Base-by-base conservation (phyloP, 257 asterid genomes). In the Nemophila menziesii region DNA sequence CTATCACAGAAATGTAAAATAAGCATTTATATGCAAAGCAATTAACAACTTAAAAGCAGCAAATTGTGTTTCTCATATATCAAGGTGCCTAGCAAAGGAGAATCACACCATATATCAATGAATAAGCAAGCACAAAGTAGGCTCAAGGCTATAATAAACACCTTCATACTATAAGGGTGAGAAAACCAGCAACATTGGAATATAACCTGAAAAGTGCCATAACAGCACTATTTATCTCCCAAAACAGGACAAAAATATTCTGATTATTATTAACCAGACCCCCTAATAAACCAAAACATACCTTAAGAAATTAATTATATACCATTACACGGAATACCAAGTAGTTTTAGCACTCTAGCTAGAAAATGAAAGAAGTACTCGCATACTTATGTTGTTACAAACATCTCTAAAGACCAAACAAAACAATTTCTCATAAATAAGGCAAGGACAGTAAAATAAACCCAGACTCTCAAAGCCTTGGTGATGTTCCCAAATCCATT, bases 341-440 rank as follows among this genome's bases (percentile, higher is more conserved):
- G 53, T 9, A 60, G 21, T 46, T 36, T 38, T 47, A 64, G 29
- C 50, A n/a, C n/a, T n/a, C n/a, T n/a, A n/a, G 33, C 33, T 9
- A 24, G 4, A 4, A 4, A 9, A 24, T 9, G 9, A 4, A 3
- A 29, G 12, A 29, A 29, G 36, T 29, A 24, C 4, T 29, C 12
- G n/a, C n/a, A n/a, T n/a, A 1, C 36, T 29, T 10, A 29, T 29
- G 36, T 7, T 29, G 8, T 29, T 29, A 24, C 33, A 24, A 24
- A 24, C 6, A 24, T 24, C 4, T 24, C 33, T 24, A 29, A n/a
- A n/a, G 36, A 7, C 3, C 36, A 29, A 29, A 29, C 36, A 10
- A 29, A 29, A 29, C 36, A 10, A 2, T 10, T 29, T 29, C 12
- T 7, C 8, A 13, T 13, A 5, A 13, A 29, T 29, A 5, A 29